These are phyloP conservation scores for Spathaspora hagerdaliae DNA, from an alignment of 805 yeast species.

Conservation along the genomic window DNA sequence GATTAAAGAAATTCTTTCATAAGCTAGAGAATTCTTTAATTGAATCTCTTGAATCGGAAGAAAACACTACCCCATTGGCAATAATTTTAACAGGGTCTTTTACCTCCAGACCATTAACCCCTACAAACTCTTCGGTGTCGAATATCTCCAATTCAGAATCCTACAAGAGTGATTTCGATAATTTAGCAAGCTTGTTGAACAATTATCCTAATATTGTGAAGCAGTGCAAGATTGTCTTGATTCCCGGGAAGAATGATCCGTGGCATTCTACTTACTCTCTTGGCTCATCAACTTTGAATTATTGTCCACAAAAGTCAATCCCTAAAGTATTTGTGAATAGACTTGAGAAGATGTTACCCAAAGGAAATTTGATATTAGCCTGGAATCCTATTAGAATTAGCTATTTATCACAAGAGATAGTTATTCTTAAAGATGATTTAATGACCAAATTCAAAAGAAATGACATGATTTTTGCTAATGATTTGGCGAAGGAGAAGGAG, in stretches of 20 bases:
- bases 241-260: slow-evolving; percentile 93
- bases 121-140: slow-evolving; percentile 47
- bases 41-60: slow-evolving; percentile 38
- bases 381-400: slow-evolving; percentile 81
- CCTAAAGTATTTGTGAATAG: slow-evolving; percentile 72
- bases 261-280: slow-evolving; percentile 75
- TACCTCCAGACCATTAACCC: slow-evolving; percentile 57
- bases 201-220: slow-evolving; percentile 52
- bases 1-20: slow-evolving; percentile 58
- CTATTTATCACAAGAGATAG: slow-evolving; percentile 82
- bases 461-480: slow-evolving; percentile 52
- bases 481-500: slow-evolving; percentile 18
- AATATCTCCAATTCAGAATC: slow-evolving; percentile 48
- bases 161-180: slow-evolving; percentile 69
- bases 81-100: slow-evolving; percentile 85
- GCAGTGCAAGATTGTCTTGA: slow-evolving; percentile 57
- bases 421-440: slow-evolving; percentile 67
- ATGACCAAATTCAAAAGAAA: slow-evolving; percentile 69
- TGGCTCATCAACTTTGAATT: slow-evolving; percentile 41
- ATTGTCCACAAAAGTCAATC: slow-evolving; percentile 62
- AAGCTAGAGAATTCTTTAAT: slow-evolving; percentile 38
- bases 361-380: slow-evolving; percentile 25
- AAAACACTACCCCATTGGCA: slow-evolving; percentile 50
- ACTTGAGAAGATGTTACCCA: slow-evolving; percentile 45
- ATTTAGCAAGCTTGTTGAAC: slow-evolving; percentile 62